Evolutionary conservation across 192 early-diverging fungal genomes (phyloP), one percentile per base, ranked within the genome.

Genomic region (Allomyces macrogynus): DNA sequence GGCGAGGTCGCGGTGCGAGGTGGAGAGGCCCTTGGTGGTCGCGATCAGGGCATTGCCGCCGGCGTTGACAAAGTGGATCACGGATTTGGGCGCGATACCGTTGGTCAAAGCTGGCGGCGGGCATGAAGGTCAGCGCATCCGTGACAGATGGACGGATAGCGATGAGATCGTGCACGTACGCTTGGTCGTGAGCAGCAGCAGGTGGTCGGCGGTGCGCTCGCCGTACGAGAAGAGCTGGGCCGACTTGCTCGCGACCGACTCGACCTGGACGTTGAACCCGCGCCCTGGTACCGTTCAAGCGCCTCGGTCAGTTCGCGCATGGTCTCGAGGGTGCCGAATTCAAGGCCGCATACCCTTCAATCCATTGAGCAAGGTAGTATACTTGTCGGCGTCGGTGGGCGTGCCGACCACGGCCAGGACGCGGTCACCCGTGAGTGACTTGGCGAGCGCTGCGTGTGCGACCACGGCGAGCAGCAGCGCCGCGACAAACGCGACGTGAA

Each of bases 41-140:
- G 85, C 88, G 14, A 93, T 63, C 5, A 99, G 49, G 32, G 96
- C 71, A 71, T 96, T 99, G 23, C 94, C 96, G 42, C 93, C 94
- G 24, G 83, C 78, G 62, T 93, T 85, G 54, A 96, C 80, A 72
- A 92, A 99, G 61, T 89, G 80, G 44, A 92, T 73, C 18, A 99
- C 74, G 43, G 80, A 68, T 20, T 71, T 76, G 12, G 84, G 74
- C 24, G 63, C 66, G 16, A 80, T 7, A 5, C 24, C 66, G 43
- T 67, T 42, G 24, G 24, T 65, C 24, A 64, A 25, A 20, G 42
- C 66, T 67, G 12, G 32, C 8, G 32, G 32, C 32, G 32, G 0
- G 32, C 32, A 7, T 2, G 7, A 40, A 7, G 8, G 32, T 40
- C 32, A 40, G 32, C 32, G 3, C 7, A 40, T 40, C 32, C 32